phyloP scores from a whole-genome alignment of 140 eudicot species.

The Flaveria floridana region DNA sequence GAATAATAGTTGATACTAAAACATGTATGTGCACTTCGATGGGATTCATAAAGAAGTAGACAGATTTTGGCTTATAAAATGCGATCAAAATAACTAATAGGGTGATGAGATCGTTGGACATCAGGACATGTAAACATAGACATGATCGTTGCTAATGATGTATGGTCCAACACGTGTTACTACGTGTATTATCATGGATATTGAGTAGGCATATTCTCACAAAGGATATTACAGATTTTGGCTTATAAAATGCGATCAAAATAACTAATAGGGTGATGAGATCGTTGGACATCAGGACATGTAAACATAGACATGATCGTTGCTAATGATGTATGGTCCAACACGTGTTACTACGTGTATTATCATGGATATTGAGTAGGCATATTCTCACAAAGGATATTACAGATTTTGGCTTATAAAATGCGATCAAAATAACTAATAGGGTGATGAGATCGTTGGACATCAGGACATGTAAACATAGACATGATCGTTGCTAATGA shows the following conservation, averaged over 20 bases:
- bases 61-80: neutral
- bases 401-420: neutral
- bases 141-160: neutral
- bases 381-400: neutral
- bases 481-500: neutral
- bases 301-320: neutral
- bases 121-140: neutral
- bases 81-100: neutral
- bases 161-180: neutral
- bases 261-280: neutral
- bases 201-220: neutral
- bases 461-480: neutral
- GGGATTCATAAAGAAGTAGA: neutral
- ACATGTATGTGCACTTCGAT: neutral
- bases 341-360: neutral
- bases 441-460: neutral
- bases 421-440: neutral
- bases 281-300: neutral
- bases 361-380: too few species aligned
- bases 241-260: neutral
- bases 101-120: neutral
- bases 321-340: neutral
- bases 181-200: too few species aligned
- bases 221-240: neutral
- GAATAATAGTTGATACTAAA: constrained; percentile 14